Percentiles rank a stretch among this genome's conserved stretches.
Evolutionary conservation across 202 grass and related monocot species (phyloP).

Genomic region (Digitaria exilis): DNA sequence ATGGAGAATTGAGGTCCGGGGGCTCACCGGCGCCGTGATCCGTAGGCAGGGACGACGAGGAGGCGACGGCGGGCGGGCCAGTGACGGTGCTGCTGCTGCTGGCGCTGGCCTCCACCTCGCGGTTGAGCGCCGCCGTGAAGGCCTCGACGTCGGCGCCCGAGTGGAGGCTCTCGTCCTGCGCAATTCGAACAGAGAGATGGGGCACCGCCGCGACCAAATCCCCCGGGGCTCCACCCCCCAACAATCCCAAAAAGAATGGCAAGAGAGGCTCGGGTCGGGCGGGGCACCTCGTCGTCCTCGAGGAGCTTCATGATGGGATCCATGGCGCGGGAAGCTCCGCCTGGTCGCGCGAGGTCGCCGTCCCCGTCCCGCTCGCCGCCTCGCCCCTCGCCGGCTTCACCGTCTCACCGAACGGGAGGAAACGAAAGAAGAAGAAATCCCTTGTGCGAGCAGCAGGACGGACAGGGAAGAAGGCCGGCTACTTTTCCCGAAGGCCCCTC

Average conservation of each 20-base stretch:
- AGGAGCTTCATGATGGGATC: conserved; percentile 96
- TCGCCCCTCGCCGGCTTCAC: not conserved
- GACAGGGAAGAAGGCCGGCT: conserved; percentile 3
- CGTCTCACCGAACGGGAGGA: conserved; percentile 29
- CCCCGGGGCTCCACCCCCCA: not conserved
- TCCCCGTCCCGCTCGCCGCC: conserved; percentile 4
- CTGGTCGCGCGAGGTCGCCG: not conserved
- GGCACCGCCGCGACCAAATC: conserved; percentile 34
- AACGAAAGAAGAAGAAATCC: conserved; percentile 20
- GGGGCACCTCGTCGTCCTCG: conserved; percentile 84
- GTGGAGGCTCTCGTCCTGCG: conserved; percentile 91
- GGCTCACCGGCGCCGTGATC: conserved; percentile 47
- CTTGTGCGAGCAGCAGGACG: conserved; percentile 4
- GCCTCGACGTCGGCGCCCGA: conserved; percentile 94
- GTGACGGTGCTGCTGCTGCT: conserved; percentile 9
- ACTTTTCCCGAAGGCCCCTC: conserved; percentile 9
- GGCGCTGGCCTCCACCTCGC: conserved; percentile 74
- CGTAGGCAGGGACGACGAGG: conserved; percentile 36
- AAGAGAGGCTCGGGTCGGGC: conserved; percentile 12
- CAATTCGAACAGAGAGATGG: conserved; percentile 36
- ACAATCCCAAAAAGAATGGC: conserved; percentile 36
- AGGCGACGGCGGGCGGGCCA: not conserved
- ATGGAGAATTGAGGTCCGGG: not conserved
- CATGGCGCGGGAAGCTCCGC: conserved; percentile 50
- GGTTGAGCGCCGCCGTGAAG: conserved; percentile 87